Evolutionary conservation across 805 yeast genomes (phyloP), one percentile per base, ranked within the genome.

Genomic region (Candida maesae): DNA sequence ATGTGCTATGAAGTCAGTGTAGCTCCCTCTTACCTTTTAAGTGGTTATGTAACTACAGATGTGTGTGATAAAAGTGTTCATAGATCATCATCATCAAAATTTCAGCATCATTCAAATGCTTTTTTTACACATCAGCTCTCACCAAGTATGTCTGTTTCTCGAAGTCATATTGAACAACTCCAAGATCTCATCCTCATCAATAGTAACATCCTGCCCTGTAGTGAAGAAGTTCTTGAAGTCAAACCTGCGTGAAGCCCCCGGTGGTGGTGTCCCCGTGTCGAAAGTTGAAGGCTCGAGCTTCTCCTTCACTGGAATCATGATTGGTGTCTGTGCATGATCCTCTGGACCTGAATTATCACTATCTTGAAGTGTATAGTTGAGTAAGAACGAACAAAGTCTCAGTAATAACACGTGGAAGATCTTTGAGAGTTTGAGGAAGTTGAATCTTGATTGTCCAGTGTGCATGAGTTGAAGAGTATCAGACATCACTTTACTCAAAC

Each of bases 401-500:
- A 44, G 17, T 4, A 47, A 24, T 6, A 47, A 18, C 6, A 47
- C 45, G 18, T 47, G 46, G 29, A 47, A 47, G 26, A 47, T 42
- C 36, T 47, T 47, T 11, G 42, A 42, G 13, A 47, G 46, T 15
- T 42, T 47, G 41, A 47, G 37, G 28, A 47, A 42, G 42, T 44
- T 47, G 42, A 44, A 44, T 3, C 36, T 39, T 6, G 46, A 31
- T 10, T 35, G 33, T 2, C 28, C 39, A 8, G 48, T 39, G 28
- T 35, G 44, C 48, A 47, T 47, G n/a, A 35, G 25, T 4, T 13
- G 14, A 18, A 47, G 18, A 10, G 43, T 40, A 19, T 42, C 46
- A 12, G 40, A 41, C 33, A 42, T 37, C 15, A 41, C 24, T 15
- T 38, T 44, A 10, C 39, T 21, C 17, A 44, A 14, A 31, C 44